A percentile compares a stretch with the other conserved stretches of the same genome.
Evolutionary conservation across 768 basidiomycete species (phyloP).

Genomic region (Dictyophora rubrovolvata): DNA sequence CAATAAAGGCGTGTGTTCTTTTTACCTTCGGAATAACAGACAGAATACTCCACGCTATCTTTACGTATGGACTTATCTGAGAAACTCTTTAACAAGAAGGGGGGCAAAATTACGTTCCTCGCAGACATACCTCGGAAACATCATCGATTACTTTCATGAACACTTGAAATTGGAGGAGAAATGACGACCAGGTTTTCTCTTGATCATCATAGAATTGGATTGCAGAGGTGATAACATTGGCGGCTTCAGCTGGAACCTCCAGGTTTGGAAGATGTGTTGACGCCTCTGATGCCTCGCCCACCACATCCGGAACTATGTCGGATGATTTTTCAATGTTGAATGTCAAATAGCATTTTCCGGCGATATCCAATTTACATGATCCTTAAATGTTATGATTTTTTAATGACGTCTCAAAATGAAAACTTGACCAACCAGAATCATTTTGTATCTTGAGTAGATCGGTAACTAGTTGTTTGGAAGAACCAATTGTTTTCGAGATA

Average conservation of each 20-base stretch:
- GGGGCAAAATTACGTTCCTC: too few species aligned
- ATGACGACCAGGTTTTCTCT: too few species aligned
- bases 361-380: not conserved
- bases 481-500: too few species aligned
- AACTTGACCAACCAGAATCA: too few species aligned
- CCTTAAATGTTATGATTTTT: not conserved
- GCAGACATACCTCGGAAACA: too few species aligned
- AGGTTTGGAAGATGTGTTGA: not conserved
- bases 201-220: not conserved
- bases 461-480: too few species aligned
- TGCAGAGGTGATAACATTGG: not conserved
- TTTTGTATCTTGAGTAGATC: too few species aligned
- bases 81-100: not conserved
- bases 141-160: too few species aligned
- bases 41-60: not conserved
- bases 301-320: not conserved
- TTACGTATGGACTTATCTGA: not conserved
- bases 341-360: not conserved
- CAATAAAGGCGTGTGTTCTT: too few species aligned
- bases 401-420: too few species aligned
- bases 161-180: too few species aligned
- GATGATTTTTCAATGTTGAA: not conserved
- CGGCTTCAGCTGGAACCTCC: too few species aligned
- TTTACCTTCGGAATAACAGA: not conserved
- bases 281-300: not conserved